phyloP scores from a whole-genome alignment of 208 protist species.

The Wallacemonas sp. region DNA sequence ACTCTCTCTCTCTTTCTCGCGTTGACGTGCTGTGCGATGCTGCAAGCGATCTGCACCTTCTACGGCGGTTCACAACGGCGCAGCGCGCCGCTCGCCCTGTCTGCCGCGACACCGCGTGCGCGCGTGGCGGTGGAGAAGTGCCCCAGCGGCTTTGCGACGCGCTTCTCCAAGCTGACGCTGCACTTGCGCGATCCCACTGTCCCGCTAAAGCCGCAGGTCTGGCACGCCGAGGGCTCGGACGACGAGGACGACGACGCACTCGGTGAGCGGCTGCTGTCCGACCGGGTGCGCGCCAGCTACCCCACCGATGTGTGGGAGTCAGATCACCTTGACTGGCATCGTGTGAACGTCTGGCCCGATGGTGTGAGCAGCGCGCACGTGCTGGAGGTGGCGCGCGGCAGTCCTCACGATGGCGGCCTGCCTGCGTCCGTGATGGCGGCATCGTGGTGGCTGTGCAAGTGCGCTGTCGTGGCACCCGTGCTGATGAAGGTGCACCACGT shows the following conservation, averaged over 20 bases:
- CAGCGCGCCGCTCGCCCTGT: background rate
- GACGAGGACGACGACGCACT: conserved; percentile 1
- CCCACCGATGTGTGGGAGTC: background rate
- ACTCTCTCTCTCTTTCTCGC: background rate
- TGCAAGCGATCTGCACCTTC: background rate
- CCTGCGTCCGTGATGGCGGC: background rate
- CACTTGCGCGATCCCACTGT: background rate
- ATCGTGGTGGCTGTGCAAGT: conserved; percentile 15
- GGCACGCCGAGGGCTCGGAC: background rate
- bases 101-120: background rate
- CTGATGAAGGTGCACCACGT: background rate
- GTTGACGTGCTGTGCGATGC: too few species aligned
- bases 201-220: background rate
- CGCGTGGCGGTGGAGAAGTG: background rate
- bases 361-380: background rate
- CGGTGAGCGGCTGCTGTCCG: background rate
- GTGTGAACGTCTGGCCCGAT: background rate
- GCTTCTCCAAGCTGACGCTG: background rate
- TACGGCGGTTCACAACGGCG: background rate
- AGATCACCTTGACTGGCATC: background rate
- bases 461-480: background rate
- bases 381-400: background rate
- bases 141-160: background rate
- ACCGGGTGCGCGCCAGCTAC: background rate
- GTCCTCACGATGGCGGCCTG: background rate